Evolutionary conservation across 352 stramenopile species (phyloP).

Genomic region (Globisporangium rhizosaccharum): DNA sequence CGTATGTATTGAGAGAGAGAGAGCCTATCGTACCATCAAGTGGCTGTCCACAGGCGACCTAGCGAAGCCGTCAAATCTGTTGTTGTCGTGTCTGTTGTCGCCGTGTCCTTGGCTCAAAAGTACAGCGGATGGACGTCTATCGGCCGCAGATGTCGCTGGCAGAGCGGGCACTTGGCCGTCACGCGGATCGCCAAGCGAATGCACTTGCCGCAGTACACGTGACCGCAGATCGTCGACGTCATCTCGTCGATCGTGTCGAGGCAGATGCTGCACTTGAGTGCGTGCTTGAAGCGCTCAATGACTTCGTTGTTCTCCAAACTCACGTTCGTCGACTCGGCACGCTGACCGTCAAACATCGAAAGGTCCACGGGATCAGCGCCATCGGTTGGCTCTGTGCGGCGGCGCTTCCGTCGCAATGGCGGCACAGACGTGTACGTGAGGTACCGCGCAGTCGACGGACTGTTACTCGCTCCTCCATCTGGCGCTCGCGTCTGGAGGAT

Average conservation of each 20-base stretch:
- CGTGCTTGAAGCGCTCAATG: slow-evolving; percentile 66
- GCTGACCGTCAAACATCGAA: slow-evolving; percentile 29
- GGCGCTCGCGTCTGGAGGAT: slow-evolving; percentile 29
- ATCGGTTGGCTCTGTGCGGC: slow-evolving; percentile 16
- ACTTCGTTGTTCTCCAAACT: slow-evolving; percentile 72
- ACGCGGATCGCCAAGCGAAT: slow-evolving; percentile 63
- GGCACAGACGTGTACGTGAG: slow-evolving; percentile 15
- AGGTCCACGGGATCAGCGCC: not conserved
- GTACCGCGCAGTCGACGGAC: slow-evolving; percentile 14
- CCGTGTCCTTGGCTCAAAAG: slow-evolving; percentile 36
- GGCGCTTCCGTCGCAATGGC: slow-evolving; percentile 37
- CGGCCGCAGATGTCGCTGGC: slow-evolving; percentile 46
- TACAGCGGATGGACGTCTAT: slow-evolving; percentile 79
- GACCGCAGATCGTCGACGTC: slow-evolving; percentile 73
- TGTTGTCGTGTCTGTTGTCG: not conserved
- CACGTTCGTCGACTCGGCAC: slow-evolving; percentile 61
- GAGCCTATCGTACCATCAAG: not conserved
- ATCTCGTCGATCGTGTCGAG: slow-evolving; percentile 74
- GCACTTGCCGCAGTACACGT: slow-evolving; percentile 76
- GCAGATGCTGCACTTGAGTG: slow-evolving; percentile 83
- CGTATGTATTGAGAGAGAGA: not conserved
- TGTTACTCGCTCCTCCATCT: not conserved
- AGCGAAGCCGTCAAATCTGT: not conserved
- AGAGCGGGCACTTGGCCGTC: slow-evolving; percentile 73
- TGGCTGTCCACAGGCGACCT: not conserved